These are phyloP conservation scores for Phanerodontia chrysosporium DNA, from an alignment of 768 basidiomycete species.

Conservation along the genomic window DNA sequence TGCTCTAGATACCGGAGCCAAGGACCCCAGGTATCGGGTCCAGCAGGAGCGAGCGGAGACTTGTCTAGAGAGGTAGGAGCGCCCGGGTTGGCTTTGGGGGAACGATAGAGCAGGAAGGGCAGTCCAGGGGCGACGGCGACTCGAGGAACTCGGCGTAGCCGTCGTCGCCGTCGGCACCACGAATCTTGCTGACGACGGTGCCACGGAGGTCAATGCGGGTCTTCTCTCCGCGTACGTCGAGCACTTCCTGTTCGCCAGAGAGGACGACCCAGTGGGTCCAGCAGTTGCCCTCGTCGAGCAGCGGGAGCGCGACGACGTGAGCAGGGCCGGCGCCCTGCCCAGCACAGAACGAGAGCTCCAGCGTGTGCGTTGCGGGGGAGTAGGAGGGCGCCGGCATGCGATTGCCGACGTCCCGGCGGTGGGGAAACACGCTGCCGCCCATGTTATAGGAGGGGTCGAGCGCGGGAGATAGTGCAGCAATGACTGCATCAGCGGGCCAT, in stretches of 20 bases:
- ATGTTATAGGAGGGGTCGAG: constrained; percentile 15
- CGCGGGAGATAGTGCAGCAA: constrained; percentile 20
- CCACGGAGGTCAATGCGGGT: constrained; percentile 8
- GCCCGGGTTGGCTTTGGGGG: background rate
- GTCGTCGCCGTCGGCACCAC: constrained; percentile 9
- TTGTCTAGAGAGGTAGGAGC: background rate
- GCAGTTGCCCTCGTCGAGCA: constrained; percentile 14
- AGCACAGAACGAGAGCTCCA: constrained; percentile 3
- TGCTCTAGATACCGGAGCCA: constrained; percentile 8
- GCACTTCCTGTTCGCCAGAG: background rate
- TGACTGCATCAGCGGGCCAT: constrained; percentile 22
- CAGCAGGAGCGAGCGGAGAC: background rate
- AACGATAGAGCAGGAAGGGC: background rate
- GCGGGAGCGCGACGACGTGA: constrained; percentile 6
- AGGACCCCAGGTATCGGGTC: background rate
- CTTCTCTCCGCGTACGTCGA: constrained; percentile 6
- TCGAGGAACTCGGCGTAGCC: constrained; percentile 11
- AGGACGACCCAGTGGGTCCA: constrained; percentile 15
- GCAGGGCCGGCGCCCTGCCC: constrained; percentile 5
- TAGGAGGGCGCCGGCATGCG: background rate
- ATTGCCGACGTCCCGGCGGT: constrained; percentile 10
- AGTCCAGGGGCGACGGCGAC: constrained; percentile 2
- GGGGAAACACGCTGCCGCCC: constrained; percentile 9
- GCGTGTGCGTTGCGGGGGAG: constrained; percentile 6
- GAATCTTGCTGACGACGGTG: constrained; percentile 10